A percentile compares a stretch with the other conserved stretches of the same genome.
Conservation (phyloP, 2,329 filamentous ascomycete species). For the Cordyceps javanica region DNA sequence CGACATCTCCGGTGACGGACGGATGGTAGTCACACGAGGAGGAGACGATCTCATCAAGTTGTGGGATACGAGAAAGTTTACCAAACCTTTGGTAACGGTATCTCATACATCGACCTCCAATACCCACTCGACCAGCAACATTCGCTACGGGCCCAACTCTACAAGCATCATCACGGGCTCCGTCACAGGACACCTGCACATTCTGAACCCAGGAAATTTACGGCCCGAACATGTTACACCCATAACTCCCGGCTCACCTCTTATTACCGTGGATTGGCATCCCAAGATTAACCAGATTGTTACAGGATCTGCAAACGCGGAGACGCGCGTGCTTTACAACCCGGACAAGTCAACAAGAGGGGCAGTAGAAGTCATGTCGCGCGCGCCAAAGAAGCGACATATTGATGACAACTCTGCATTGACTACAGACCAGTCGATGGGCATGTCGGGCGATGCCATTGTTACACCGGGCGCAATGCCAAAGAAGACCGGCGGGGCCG, state of each 20-base stretch:
- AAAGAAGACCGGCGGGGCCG: slow-evolving; percentile 63
- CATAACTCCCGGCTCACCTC: slow-evolving; percentile 75
- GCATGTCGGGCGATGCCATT: slow-evolving; percentile 78
- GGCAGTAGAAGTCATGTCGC: slow-evolving; percentile 83
- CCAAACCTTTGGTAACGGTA: slow-evolving; percentile 73
- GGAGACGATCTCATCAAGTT: slow-evolving; percentile 91
- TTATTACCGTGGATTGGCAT: slow-evolving; percentile 88
- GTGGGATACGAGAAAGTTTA: slow-evolving; percentile 97
- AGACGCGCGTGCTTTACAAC: slow-evolving; percentile 86
- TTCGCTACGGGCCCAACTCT: slow-evolving; percentile 80
- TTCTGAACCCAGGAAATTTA: slow-evolving; percentile 88
- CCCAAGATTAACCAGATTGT: slow-evolving; percentile 93
- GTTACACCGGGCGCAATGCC: slow-evolving; percentile 59
- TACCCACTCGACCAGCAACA: slow-evolving; percentile 78
- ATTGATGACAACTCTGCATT: slow-evolving; percentile 87
- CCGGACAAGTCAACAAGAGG: slow-evolving; percentile 76
- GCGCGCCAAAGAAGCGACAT: slow-evolving; percentile 89
- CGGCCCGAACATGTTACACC: slow-evolving; percentile 78
- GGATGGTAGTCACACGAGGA: slow-evolving; percentile 83
- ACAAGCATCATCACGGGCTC: slow-evolving; percentile 87
- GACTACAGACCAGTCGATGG: slow-evolving; percentile 76
- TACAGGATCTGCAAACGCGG: slow-evolving; percentile 84
- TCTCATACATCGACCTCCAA: slow-evolving; percentile 76
- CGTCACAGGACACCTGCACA: slow-evolving; percentile 76
- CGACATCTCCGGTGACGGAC: slow-evolving; percentile 84